Base-by-base conservation (phyloP, 2,329 filamentous ascomycete genomes). In the Arthrobotrys sinensis region DNA sequence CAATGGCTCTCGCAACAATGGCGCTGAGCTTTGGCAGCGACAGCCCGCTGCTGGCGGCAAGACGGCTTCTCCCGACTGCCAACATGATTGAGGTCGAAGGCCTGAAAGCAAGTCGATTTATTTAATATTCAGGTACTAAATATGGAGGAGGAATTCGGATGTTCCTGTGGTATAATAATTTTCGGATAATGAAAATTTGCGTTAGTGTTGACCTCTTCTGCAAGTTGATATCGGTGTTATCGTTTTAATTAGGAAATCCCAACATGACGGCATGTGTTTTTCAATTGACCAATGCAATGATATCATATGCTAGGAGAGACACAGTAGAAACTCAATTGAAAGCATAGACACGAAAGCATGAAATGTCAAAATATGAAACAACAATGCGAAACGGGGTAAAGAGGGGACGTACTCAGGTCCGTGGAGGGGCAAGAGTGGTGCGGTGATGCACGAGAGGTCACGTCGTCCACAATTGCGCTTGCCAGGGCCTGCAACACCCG, bases 171-270 rank as follows among this genome's bases (percentile, higher is more conserved):
- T 52, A 19, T 43, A 57, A 36, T 32, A 38, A 60, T 66, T 76
- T 77, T 77, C 73, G 73, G 73, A 70, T 66, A 77, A 66, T 21
- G 66, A 71, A 75, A 76, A 76, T 65, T 66, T 73, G 64, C 73
- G 73, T 77, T 77, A 77, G 73, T 65, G 73, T 77, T 77, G 65
- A 32, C 46, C 34, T 48, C 52, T 40, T 52, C 34, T 21, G 52
- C 52, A 57, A 38, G 65, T 69, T 68, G 65, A 52, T 72, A 48
- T 71, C 63, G 72, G 62, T 69, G 36, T 60, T 60, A 60, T 60
- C 55, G 36, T 8, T 24, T 60, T 43, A 60, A 60, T 60, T 60
- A 28, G 55, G 55, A 60, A 60, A 60, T 60, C 14, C 55, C 55
- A 60, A 60, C 55, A 60, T 60, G 55, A 60, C 4, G 53, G 19